Evolutionary conservation across 306 rosid genomes (phyloP).

Genomic region (Luffa aegyptiaca): DNA sequence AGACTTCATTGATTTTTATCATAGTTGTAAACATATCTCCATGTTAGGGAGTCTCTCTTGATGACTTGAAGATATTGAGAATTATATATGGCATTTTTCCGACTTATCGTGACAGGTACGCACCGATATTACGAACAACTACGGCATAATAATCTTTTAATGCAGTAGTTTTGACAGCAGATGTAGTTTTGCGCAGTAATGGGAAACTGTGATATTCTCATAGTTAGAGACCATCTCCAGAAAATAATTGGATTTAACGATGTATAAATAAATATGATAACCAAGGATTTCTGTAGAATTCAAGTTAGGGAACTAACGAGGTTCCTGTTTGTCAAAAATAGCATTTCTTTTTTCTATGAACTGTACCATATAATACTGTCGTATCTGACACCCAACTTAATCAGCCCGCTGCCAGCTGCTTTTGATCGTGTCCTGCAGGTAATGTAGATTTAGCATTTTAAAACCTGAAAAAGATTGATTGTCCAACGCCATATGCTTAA

Average conservation of each 20-base stretch:
- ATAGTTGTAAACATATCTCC: not conserved
- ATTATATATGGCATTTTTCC: slow-evolving; percentile 87
- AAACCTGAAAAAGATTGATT: not conserved
- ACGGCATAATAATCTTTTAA: not conserved
- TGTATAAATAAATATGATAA: not conserved
- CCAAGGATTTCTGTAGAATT: not conserved
- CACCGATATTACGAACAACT: not conserved
- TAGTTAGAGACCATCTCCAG: not conserved
- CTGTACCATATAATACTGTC: not conserved
- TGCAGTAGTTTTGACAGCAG: not conserved
- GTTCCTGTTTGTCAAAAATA: not conserved
- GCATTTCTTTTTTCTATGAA: not conserved
- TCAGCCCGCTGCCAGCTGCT: slow-evolving; percentile 81
- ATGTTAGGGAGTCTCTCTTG: slow-evolving; percentile 65
- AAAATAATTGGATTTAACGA: not conserved
- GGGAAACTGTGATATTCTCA: not conserved
- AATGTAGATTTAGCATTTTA: slow-evolving; percentile 12
- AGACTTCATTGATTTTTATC: not conserved
- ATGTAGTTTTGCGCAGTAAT: not conserved
- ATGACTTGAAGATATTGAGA: slow-evolving; percentile 63
- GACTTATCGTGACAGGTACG: slow-evolving; percentile 71
- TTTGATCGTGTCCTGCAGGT: slow-evolving; percentile 86
- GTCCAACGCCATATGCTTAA: not conserved
- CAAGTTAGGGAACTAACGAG: not conserved
- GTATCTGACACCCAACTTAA: slow-evolving; percentile 23